A percentile compares a stretch with the other conserved stretches of the same genome.
Conservation (phyloP, 2,329 filamentous ascomycete species). For the Fonsecaea multimorphosa region DNA sequence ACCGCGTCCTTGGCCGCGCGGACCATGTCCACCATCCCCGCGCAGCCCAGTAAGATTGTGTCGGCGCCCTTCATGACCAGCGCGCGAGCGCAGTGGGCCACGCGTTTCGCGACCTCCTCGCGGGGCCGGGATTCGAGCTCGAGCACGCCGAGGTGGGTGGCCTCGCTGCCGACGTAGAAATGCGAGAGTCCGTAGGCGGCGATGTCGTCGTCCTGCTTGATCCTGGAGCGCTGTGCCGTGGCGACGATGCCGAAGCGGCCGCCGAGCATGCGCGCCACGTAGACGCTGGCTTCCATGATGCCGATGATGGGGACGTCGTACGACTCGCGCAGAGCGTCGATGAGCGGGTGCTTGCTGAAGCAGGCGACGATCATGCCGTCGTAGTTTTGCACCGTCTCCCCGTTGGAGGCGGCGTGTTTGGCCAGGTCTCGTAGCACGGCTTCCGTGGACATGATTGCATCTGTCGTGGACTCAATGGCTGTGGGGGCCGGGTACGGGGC, state of each 20-base stretch:
- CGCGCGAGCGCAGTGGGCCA: slow-evolving; percentile 48
- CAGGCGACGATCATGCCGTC: slow-evolving; percentile 58
- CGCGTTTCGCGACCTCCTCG: slow-evolving; percentile 47
- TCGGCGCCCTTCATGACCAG: slow-evolving; percentile 53
- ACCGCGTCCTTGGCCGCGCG: slow-evolving; percentile 56
- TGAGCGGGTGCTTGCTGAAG: slow-evolving; percentile 57
- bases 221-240: slow-evolving; percentile 48
- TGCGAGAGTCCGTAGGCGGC: slow-evolving; percentile 50
- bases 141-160: slow-evolving; percentile 53
- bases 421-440: slow-evolving; percentile 55
- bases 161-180: slow-evolving; percentile 53
- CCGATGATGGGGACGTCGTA: slow-evolving; percentile 54
- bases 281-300: slow-evolving; percentile 60
- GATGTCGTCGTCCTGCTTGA: slow-evolving; percentile 51
- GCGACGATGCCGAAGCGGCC: slow-evolving; percentile 55
- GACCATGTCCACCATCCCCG: slow-evolving; percentile 58
- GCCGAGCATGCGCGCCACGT: slow-evolving; percentile 58
- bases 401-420: slow-evolving; percentile 47
- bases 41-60: slow-evolving; percentile 54
- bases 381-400: slow-evolving; percentile 46
- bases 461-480: slow-evolving; percentile 59
- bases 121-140: slow-evolving; percentile 51
- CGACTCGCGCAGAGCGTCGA: slow-evolving; percentile 56
- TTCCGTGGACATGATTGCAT: slow-evolving; percentile 58
- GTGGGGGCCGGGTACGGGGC: slow-evolving; percentile 56